Evolutionary conservation across 306 rosid genomes (phyloP).

Genomic region (Potentilla sterilis): DNA sequence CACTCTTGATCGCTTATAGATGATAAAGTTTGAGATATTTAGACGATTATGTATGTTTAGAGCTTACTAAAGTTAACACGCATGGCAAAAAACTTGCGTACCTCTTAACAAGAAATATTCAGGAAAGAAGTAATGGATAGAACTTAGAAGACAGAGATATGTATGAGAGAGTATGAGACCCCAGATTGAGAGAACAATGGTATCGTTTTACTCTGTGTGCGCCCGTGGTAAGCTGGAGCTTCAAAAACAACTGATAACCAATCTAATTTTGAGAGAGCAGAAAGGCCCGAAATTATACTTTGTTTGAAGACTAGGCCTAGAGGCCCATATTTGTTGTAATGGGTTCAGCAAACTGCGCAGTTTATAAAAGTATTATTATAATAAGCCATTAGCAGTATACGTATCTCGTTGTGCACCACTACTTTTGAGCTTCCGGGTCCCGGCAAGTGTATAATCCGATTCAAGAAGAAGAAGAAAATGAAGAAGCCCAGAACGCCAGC

Average conservation of each 20-base stretch:
- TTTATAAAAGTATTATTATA: not conserved
- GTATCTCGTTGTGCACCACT: conserved; percentile 12
- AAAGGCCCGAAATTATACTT: not conserved
- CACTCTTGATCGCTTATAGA: not conserved
- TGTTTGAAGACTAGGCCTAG: not conserved
- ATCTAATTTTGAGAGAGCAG: not conserved
- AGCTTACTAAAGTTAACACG: not conserved
- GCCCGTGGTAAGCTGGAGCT: not conserved
- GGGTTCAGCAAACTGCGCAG: not conserved
- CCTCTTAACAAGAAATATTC: too few species aligned
- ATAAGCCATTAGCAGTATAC: not conserved
- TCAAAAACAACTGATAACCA: not conserved
- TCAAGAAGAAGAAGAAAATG: not conserved
- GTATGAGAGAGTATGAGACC: too few species aligned
- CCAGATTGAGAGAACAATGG: too few species aligned
- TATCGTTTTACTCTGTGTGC: not conserved
- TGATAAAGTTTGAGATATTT: too few species aligned
- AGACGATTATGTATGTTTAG: too few species aligned
- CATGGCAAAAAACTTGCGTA: too few species aligned
- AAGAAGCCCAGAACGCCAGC: not conserved
- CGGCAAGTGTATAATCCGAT: not conserved
- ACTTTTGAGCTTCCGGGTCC: not conserved
- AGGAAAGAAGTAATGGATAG: too few species aligned
- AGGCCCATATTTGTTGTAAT: not conserved
- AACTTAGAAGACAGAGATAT: too few species aligned